Percentiles rank a stretch among this genome's conserved stretches.
These are phyloP conservation scores for Colletotrichum shisoi DNA, from an alignment of 2,329 filamentous ascomycete genomes.

Conservation along the genomic window DNA sequence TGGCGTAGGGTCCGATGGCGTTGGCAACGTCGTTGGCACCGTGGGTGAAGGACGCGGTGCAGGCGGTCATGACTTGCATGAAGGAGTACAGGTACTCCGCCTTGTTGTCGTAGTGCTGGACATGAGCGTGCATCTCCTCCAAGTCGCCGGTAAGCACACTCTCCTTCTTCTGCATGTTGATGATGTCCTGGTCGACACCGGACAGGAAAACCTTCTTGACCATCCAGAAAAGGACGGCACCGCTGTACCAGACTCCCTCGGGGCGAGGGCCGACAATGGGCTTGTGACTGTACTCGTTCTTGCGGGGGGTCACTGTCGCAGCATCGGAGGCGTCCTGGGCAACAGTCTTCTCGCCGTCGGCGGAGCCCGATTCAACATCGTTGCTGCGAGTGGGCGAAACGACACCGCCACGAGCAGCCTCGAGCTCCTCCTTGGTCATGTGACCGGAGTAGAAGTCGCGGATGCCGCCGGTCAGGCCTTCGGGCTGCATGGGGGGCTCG, in stretches of 20 bases:
- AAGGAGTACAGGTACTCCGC: conserved; percentile 69
- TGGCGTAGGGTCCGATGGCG: conserved; percentile 69
- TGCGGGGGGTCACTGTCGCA: conserved; percentile 30
- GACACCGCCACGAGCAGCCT: conserved; percentile 45
- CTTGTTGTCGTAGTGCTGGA: conserved; percentile 68
- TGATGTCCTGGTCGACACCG: conserved; percentile 51
- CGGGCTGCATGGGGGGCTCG: conserved; percentile 49
- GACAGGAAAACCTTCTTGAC: conserved; percentile 54
- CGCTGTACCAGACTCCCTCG: conserved; percentile 51
- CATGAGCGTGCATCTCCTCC: conserved; percentile 63
- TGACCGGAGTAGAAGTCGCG: conserved; percentile 62
- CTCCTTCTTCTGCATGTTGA: conserved; percentile 44
- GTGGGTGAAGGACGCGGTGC: conserved; percentile 70
- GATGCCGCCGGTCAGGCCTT: conserved; percentile 48
- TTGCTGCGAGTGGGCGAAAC: conserved; percentile 22
- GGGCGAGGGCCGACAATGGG: conserved; percentile 47
- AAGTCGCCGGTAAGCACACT: conserved; percentile 61
- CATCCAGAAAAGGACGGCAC: conserved; percentile 51
- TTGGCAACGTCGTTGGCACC: conserved; percentile 73
- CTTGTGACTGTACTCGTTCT: conserved; percentile 36
- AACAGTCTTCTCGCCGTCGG: conserved; percentile 45
- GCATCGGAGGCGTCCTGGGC: conserved; percentile 42
- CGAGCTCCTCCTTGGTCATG: conserved; percentile 57
- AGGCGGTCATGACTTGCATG: conserved; percentile 67
- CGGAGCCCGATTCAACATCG: conserved; percentile 42